A percentile compares a stretch with the other conserved stretches of the same genome.
Evolutionary conservation across 2,329 filamentous ascomycete species (phyloP).

Genomic region (Aspergillus floridensis): DNA sequence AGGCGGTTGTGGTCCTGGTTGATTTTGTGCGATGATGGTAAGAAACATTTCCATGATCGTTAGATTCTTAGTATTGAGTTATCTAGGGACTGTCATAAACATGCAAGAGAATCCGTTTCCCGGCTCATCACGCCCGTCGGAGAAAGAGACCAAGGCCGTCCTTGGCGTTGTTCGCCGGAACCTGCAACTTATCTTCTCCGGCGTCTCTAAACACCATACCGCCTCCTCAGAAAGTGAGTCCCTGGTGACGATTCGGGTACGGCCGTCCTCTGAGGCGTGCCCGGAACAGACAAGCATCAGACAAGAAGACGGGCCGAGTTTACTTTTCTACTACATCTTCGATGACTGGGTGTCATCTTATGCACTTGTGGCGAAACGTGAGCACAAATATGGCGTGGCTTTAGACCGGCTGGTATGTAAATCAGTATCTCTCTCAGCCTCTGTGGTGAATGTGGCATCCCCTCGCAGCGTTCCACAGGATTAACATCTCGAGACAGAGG

Average conservation of each 20-base stretch:
- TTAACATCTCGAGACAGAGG: constrained; percentile 37
- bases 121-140: constrained; percentile 41
- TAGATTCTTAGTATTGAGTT: constrained; percentile 7
- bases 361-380: constrained; percentile 57
- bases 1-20: constrained; percentile 69
- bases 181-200: constrained; percentile 59
- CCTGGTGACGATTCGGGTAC: constrained; percentile 49
- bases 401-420: constrained; percentile 51
- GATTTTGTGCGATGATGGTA: constrained; percentile 63
- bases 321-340: constrained; percentile 67
- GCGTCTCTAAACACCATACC: constrained; percentile 56
- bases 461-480: not conserved
- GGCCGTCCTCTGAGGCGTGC: constrained; percentile 34
- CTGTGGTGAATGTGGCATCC: too few relatives aligned
- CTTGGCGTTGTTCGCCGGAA: constrained; percentile 53
- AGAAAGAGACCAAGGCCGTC: constrained; percentile 28
- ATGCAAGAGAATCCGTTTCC: constrained; percentile 62
- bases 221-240: constrained; percentile 48
- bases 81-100: constrained; percentile 63
- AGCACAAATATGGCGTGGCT: constrained; percentile 49
- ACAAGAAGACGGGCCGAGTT: constrained; percentile 54
- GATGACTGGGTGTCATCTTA: constrained; percentile 66
- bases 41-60: constrained; percentile 9
- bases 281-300: constrained; percentile 38
- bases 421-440: not conserved